Evolutionary conservation across 805 yeast genomes (phyloP).

Genomic region (Saccharomycopsis fermentans): DNA sequence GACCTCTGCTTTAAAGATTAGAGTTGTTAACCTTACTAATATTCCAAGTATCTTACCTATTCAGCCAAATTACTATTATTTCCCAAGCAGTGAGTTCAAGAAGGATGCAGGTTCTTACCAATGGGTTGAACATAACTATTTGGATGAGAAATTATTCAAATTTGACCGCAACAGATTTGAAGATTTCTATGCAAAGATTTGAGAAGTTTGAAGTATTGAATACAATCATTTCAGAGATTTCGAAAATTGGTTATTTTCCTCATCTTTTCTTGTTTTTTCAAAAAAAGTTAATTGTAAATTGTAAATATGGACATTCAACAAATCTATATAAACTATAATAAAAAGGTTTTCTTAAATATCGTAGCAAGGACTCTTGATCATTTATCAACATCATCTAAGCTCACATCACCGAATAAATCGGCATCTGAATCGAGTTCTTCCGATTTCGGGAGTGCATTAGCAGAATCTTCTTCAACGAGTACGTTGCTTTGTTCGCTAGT

Average conservation of each 20-base stretch:
- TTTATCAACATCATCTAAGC: not conserved
- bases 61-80: slow-evolving; percentile 19
- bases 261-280: no score
- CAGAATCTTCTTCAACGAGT: not conserved
- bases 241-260: no score
- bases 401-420: not conserved
- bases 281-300: no score
- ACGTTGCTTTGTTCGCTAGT: not conserved
- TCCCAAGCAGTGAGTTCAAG: slow-evolving; percentile 52
- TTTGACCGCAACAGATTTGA: slow-evolving; percentile 19
- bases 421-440: not conserved
- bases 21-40: slow-evolving; percentile 18
- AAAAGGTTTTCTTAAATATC: not conserved
- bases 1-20: slow-evolving; percentile 19
- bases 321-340: not conserved
- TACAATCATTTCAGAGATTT: no score
- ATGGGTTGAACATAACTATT: slow-evolving; percentile 38
- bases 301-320: not conserved
- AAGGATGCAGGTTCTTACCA: slow-evolving; percentile 36
- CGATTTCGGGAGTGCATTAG: not conserved
- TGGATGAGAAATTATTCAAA: slow-evolving; percentile 19
- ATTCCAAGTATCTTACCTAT: slow-evolving; percentile 18
- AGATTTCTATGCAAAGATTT: slow-evolving; percentile 18
- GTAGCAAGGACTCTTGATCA: not conserved
- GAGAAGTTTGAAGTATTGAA: not conserved